Conservation (phyloP, 2,329 filamentous ascomycete species). For the Pseudogymnoascus verrucosus region DNA sequence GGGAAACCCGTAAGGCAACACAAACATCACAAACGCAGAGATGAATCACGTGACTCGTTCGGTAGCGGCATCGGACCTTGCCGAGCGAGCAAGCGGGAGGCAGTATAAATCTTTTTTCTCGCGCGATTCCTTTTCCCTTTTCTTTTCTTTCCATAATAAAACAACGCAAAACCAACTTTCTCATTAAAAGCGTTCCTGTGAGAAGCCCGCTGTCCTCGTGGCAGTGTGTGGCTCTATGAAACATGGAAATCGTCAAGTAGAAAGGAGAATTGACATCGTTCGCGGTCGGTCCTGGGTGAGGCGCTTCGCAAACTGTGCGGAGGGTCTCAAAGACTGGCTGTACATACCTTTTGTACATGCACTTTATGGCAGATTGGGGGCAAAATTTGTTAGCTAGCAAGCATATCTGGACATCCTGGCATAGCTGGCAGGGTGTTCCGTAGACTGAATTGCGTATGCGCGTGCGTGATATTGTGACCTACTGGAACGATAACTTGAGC, state of each 20-base stretch:
- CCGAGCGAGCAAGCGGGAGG: background rate
- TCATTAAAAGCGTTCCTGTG: constrained; percentile 26
- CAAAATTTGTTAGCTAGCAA: background rate
- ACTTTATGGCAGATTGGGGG: constrained; percentile 11
- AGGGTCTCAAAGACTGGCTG: constrained; percentile 27
- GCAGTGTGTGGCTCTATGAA: constrained; percentile 27
- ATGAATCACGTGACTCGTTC: background rate
- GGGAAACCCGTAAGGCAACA: background rate
- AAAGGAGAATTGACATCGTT: constrained; percentile 22
- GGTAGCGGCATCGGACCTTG: constrained; percentile 2
- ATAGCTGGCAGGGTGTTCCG: background rate
- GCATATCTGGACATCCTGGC: background rate
- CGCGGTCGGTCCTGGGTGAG: constrained; percentile 26
- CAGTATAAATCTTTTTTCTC: constrained; percentile 8
- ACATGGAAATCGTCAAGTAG: constrained; percentile 25
- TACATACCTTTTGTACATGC: constrained; percentile 22
- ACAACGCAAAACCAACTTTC: constrained; percentile 20
- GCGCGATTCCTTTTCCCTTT: background rate
- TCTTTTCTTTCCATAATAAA: constrained; percentile 13
- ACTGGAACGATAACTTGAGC: background rate
- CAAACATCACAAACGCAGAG: background rate
- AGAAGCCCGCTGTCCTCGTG: constrained; percentile 24
- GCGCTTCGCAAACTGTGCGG: constrained; percentile 21
- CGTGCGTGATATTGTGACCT: background rate
- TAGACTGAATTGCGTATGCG: background rate